phyloP scores from a whole-genome alignment of 2,329 filamentous ascomycete genomes.

The Epichloe uncinata region DNA sequence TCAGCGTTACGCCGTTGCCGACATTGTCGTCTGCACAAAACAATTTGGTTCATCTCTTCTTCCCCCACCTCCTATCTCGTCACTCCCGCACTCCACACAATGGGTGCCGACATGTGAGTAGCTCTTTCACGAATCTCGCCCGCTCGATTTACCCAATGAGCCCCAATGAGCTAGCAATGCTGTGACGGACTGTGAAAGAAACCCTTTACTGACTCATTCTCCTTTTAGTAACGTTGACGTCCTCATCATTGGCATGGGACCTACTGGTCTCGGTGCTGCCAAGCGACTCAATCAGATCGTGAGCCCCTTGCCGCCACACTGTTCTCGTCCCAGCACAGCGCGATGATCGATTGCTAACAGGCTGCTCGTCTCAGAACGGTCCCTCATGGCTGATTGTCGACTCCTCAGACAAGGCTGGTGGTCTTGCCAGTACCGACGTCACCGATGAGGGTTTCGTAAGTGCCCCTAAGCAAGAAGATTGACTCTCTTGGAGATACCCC shows the following conservation, averaged over 20 bases:
- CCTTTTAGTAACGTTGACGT: slow-evolving; percentile 72
- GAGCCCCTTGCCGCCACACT: slow-evolving; percentile 29
- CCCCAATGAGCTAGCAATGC: no score
- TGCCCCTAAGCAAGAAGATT: slow-evolving; percentile 17
- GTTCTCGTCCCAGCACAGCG: neutral
- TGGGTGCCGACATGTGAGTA: slow-evolving; percentile 27
- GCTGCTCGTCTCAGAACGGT: slow-evolving; percentile 47
- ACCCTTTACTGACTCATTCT: slow-evolving; percentile 5
- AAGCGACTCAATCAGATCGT: slow-evolving; percentile 97
- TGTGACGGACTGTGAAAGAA: slow-evolving; percentile 4
- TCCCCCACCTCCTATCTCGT: neutral
- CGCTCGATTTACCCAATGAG: neutral
- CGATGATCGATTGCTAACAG: slow-evolving; percentile 14
- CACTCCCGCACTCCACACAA: slow-evolving; percentile 19
- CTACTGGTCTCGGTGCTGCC: slow-evolving; percentile 92
- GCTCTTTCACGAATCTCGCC: neutral
- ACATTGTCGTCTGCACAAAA: neutral
- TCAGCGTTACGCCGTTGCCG: slow-evolving; percentile 6
- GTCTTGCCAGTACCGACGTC: slow-evolving; percentile 88
- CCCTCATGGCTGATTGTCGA: slow-evolving; percentile 96
- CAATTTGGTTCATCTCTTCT: no score
- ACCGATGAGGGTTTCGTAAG: slow-evolving; percentile 95
- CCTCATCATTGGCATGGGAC: slow-evolving; percentile 94
- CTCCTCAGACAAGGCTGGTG: slow-evolving; percentile 80
- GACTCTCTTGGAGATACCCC: neutral